Conservation (phyloP, 345 rosid species). For the Orychophragmus violaceus region DNA sequence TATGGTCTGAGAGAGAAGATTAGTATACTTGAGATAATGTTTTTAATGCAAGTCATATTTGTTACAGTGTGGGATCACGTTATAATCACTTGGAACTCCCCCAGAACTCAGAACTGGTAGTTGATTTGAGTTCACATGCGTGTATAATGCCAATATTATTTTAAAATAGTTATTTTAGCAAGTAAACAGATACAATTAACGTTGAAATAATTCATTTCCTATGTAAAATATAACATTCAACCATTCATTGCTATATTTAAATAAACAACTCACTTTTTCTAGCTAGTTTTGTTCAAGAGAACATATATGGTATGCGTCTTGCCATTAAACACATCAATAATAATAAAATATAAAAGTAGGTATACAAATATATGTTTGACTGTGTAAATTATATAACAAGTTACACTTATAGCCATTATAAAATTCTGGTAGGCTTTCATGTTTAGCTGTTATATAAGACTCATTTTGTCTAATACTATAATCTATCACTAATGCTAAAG, state of each 20-base stretch:
- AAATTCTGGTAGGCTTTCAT: neutral
- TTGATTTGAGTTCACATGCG: neutral
- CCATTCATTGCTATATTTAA: neutral
- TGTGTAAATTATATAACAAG: neutral
- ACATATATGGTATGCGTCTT: conserved; percentile 21
- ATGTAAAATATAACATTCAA: neutral
- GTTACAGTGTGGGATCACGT: neutral
- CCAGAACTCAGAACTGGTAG: neutral
- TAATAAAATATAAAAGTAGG: neutral
- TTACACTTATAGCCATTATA: neutral
- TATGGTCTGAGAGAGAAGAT: neutral
- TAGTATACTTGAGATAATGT: neutral
- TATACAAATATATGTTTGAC: neutral
- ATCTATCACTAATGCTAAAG: neutral
- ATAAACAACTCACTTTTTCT: neutral
- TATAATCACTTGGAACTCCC: neutral
- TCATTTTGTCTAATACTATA: neutral
- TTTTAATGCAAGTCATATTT: neutral
- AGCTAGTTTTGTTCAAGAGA: neutral
- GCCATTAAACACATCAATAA: conserved; percentile 10
- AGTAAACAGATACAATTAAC: conserved; percentile 7
- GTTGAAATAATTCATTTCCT: neutral
- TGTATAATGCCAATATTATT: conserved; percentile 20
- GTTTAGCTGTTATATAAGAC: neutral
- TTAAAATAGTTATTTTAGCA: too few species aligned